Conservation (phyloP, 169 alveolate genomes). For the Cryptosporidium andersoni region DNA sequence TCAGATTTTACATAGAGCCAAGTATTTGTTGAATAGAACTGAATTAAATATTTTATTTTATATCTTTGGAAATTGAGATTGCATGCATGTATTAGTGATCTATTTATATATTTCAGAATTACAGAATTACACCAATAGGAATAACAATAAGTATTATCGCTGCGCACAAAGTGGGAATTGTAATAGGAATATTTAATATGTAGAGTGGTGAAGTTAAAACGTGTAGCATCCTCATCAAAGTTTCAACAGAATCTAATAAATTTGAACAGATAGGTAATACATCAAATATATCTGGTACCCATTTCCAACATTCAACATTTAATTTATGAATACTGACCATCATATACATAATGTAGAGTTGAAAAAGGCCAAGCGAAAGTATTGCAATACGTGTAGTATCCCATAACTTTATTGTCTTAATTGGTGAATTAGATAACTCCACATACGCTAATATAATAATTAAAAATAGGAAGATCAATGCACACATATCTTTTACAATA, state of each 20-base stretch:
- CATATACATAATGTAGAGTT: constrained; percentile 19
- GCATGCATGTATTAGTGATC: too few species aligned
- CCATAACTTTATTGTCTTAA: constrained; percentile 36
- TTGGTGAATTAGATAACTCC: constrained; percentile 5
- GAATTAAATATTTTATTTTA: too few species aligned
- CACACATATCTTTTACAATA: constrained; percentile 25
- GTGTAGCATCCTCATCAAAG: constrained; percentile 35
- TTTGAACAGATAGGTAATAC: constrained; percentile 66
- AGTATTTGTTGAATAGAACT: too few species aligned
- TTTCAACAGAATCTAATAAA: constrained; percentile 50
- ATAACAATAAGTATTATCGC: constrained; percentile 21
- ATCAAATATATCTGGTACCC: constrained; percentile 69
- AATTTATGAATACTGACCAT: constrained; percentile 42
- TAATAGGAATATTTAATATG: constrained; percentile 40
- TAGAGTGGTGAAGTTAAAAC: constrained; percentile 54
- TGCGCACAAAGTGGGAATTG: constrained; percentile 9
- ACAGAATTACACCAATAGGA: not conserved
- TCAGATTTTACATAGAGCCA: too few species aligned
- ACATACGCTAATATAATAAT: constrained; percentile 13
- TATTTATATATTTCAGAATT: too few species aligned
- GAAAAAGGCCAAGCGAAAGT: constrained; percentile 1
- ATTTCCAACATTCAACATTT: constrained; percentile 55
- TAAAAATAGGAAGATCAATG: constrained; percentile 5
- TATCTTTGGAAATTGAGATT: too few species aligned
- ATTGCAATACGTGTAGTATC: constrained; percentile 1